These are phyloP conservation scores for Penicillium bovifimosum DNA, from an alignment of 495 filamentous ascomycete genomes.

Conservation along the genomic window DNA sequence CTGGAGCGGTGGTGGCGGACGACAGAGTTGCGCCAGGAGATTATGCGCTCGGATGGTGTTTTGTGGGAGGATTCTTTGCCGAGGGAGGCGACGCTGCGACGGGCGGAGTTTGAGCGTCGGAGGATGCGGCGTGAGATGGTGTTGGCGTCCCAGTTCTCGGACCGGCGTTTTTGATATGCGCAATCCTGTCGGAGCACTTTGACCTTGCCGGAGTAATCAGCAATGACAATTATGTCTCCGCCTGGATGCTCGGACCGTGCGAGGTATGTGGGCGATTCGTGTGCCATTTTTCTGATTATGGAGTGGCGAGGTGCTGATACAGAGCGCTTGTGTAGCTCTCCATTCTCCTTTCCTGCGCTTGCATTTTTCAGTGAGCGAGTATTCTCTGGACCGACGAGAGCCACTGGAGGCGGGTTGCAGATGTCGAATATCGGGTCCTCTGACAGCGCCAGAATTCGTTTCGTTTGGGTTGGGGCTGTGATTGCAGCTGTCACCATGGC, in stretches of 20 bases:
- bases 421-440: constrained; percentile 93
- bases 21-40: constrained; percentile 80
- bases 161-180: constrained; percentile 58
- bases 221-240: constrained; percentile 89
- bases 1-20: constrained; percentile 52
- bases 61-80: constrained; percentile 46
- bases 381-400: constrained; percentile 65
- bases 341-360: constrained; percentile 11
- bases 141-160: constrained; percentile 48
- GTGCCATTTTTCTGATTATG: constrained; percentile 50
- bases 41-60: constrained; percentile 73
- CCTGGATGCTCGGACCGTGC: constrained; percentile 68
- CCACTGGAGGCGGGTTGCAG: constrained; percentile 92
- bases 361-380: constrained; percentile 30
- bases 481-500: constrained; percentile 82
- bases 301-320: constrained; percentile 23
- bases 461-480: constrained; percentile 73
- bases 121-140: constrained; percentile 73
- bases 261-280: constrained; percentile 64
- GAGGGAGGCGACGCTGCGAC: constrained; percentile 42
- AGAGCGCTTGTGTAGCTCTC: constrained; percentile 16
- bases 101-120: constrained; percentile 62
- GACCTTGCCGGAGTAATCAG: constrained; percentile 81
- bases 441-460: constrained; percentile 69
- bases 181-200: constrained; percentile 95